A percentile compares a stretch with the other conserved stretches of the same genome.
Conservation (phyloP, 116 monocot genomes). For the Phalaenopsis hybrid region DNA sequence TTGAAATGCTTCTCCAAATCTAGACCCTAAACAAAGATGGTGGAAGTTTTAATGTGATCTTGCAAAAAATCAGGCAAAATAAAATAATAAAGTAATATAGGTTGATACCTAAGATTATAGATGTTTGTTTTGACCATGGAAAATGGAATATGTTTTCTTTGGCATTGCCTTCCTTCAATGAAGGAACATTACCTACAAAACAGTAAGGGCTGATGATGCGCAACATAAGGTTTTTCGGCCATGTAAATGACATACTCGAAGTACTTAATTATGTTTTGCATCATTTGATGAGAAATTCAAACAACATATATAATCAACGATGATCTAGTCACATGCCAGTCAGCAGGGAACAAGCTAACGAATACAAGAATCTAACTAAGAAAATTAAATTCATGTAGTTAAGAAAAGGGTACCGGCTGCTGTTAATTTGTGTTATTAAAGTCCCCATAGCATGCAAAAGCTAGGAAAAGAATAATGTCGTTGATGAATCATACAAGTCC, state of each 20-base stretch:
- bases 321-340: neutral
- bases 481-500: neutral
- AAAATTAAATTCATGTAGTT: neutral
- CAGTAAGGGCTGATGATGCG: conserved; percentile 10
- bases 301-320: neutral
- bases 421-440: neutral
- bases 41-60: neutral
- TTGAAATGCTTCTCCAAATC: conserved; percentile 93
- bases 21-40: conserved; percentile 47
- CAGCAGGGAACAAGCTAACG: neutral
- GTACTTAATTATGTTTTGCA: neutral
- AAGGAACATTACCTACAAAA: conserved; percentile 66
- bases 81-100: neutral
- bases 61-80: neutral
- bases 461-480: neutral
- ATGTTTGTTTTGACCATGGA: conserved; percentile 74
- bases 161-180: conserved; percentile 83
- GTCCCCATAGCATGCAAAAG: neutral
- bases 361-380: neutral
- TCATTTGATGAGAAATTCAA: neutral
- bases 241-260: neutral
- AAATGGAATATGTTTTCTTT: conserved; percentile 78
- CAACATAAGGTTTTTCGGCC: neutral
- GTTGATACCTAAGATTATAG: conserved; percentile 65
- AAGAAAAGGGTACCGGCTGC: neutral